Evolutionary conservation across 805 yeast species (phyloP).

Genomic region (Wickerhamomyces sydowiorum): DNA sequence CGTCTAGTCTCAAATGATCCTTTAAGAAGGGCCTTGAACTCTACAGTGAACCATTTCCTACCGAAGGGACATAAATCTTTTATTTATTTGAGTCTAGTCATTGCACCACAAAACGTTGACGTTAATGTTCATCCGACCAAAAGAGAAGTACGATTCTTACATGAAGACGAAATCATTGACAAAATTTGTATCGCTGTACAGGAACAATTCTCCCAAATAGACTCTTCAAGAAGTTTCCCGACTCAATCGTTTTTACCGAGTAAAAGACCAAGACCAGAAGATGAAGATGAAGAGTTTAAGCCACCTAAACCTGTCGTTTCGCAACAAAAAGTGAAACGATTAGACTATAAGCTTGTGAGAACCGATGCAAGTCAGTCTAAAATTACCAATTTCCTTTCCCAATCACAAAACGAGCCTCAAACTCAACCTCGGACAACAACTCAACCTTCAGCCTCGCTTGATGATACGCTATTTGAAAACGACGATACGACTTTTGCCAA

Average conservation of each 20-base stretch:
- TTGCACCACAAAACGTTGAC: conserved; percentile 69
- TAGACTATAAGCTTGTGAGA: conserved; percentile 64
- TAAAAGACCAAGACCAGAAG: conserved; percentile 18
- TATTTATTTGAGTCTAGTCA: conserved; percentile 63
- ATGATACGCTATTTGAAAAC: not conserved
- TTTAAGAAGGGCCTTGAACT: conserved; percentile 56
- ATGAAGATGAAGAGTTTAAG: conserved; percentile 4
- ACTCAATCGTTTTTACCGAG: conserved; percentile 51
- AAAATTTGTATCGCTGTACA: conserved; percentile 45
- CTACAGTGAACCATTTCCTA: conserved; percentile 40
- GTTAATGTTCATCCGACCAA: conserved; percentile 97
- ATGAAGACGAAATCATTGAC: conserved; percentile 83
- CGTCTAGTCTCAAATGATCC: conserved; percentile 83
- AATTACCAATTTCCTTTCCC: conserved; percentile 32
- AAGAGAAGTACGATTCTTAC: conserved; percentile 78
- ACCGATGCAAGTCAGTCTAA: conserved; percentile 64
- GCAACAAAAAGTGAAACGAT: conserved; percentile 28
- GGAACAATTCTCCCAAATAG: conserved; percentile 46
- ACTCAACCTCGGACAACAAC: not conserved
- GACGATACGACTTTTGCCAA: not conserved
- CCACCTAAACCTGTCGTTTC: conserved; percentile 1
- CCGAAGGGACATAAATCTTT: conserved; percentile 81
- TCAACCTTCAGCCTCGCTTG: not conserved
- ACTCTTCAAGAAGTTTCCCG: conserved; percentile 61
- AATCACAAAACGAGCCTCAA: not conserved